A percentile compares a stretch with the other conserved stretches of the same genome.
These are phyloP conservation scores for Calvatia gigantea DNA, from an alignment of 768 basidiomycete genomes.

Conservation along the genomic window DNA sequence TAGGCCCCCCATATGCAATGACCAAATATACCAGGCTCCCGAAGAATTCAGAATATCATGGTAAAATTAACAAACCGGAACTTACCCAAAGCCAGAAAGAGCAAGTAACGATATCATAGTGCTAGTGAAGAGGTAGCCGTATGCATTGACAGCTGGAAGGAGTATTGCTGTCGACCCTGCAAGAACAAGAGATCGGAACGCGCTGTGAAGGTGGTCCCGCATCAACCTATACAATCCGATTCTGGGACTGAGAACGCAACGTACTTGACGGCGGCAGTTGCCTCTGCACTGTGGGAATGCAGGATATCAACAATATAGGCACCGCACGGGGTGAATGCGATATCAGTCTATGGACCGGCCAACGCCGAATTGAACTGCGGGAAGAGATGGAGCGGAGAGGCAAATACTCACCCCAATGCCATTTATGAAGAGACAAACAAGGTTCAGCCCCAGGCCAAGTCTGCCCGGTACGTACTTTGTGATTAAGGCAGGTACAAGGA, in stretches of 20 bases:
- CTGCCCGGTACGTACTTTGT: constrained; percentile 47
- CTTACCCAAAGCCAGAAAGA: constrained; percentile 4
- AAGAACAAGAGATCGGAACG: neutral
- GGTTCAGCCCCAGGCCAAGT: constrained; percentile 44
- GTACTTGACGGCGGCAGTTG: constrained; percentile 54
- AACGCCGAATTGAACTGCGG: neutral
- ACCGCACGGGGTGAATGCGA: constrained; percentile 50
- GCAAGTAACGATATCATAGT: neutral
- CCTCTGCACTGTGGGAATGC: constrained; percentile 59
- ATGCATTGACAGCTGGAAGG: constrained; percentile 12
- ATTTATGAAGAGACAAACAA: constrained; percentile 58
- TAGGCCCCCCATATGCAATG: constrained; percentile 11
- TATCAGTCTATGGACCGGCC: constrained; percentile 45
- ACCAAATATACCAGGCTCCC: neutral
- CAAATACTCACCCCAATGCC: constrained; percentile 56
- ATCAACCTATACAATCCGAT: no score
- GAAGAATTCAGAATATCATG: neutral
- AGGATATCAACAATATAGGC: constrained; percentile 61
- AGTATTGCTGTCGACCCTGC: constrained; percentile 2
- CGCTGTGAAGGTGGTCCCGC: no score
- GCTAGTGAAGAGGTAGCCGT: constrained; percentile 11
- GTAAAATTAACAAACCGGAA: neutral
- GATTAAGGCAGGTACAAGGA: constrained; percentile 44
- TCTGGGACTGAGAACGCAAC: no score
- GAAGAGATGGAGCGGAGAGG: no score